These are phyloP conservation scores for Ceratobasidium sp. DNA, from an alignment of 1,284 basidiomycete genomes.

Conservation along the genomic window DNA sequence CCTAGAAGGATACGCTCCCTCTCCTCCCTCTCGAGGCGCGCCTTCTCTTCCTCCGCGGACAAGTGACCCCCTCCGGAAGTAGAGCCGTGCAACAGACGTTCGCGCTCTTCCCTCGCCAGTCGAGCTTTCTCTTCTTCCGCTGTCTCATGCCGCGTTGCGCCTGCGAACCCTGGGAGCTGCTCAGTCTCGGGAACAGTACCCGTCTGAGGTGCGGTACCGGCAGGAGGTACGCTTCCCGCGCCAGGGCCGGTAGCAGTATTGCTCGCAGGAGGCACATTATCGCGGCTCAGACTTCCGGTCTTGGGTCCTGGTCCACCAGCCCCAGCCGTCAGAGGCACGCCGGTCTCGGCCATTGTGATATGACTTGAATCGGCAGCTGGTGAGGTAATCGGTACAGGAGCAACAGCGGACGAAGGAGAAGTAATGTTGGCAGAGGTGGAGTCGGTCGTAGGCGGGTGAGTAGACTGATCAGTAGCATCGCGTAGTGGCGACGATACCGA, in stretches of 20 bases:
- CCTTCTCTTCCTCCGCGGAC: conserved; percentile 58
- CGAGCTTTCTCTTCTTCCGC: conserved; percentile 57
- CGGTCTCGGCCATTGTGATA: conserved; percentile 76
- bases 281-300: conserved; percentile 61
- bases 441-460: conserved; percentile 54
- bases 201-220: conserved; percentile 34
- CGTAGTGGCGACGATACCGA: conserved; percentile 51
- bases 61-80: conserved; percentile 51
- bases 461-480: conserved; percentile 49
- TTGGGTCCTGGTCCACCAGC: conserved; percentile 72
- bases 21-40: conserved; percentile 46
- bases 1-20: conserved; percentile 40
- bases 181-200: conserved; percentile 56
- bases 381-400: conserved; percentile 51
- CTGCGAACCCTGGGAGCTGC: conserved; percentile 54
- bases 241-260: background rate
- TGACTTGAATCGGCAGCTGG: conserved; percentile 58
- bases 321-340: conserved; percentile 68
- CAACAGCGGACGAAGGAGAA: conserved; percentile 50
- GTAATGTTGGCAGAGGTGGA: conserved; percentile 49
- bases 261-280: conserved; percentile 25
- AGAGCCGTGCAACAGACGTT: conserved; percentile 46
- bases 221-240: conserved; percentile 15
- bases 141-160: conserved; percentile 55
- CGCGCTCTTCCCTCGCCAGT: conserved; percentile 49